These are phyloP conservation scores for Suillus bovinus DNA, from an alignment of 768 basidiomycete genomes.

Conservation along the genomic window DNA sequence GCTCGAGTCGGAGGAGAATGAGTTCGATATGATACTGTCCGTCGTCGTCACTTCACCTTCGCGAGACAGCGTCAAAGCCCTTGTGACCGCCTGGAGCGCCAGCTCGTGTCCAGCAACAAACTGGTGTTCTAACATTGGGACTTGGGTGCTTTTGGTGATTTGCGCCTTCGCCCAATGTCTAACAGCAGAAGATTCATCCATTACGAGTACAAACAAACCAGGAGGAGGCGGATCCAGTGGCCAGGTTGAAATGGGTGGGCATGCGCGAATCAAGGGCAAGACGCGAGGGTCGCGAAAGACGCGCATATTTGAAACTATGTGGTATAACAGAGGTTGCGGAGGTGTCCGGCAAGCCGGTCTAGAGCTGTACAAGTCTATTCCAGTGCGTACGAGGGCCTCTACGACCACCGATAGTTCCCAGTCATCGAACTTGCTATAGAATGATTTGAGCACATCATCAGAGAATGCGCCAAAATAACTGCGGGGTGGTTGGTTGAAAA, in stretches of 20 bases:
- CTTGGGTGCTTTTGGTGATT: constrained; percentile 36
- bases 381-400: constrained; percentile 41
- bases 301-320: constrained; percentile 60
- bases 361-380: constrained; percentile 21
- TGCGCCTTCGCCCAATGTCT: constrained; percentile 63
- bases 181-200: constrained; percentile 48
- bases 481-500: constrained; percentile 19
- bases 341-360: not conserved
- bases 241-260: constrained; percentile 43
- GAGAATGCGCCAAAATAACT: constrained; percentile 79
- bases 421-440: constrained; percentile 61
- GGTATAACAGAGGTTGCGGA: constrained; percentile 55
- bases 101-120: constrained; percentile 48
- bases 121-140: constrained; percentile 48
- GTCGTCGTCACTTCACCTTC: constrained; percentile 13
- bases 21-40: constrained; percentile 12
- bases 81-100: constrained; percentile 44
- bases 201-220: constrained; percentile 57
- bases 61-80: constrained; percentile 29
- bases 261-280: constrained; percentile 31
- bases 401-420: constrained; percentile 65
- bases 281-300: constrained; percentile 55
- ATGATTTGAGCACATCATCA: constrained; percentile 47
- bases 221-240: constrained; percentile 59
- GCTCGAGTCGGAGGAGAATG: constrained; percentile 39